Conservation (phyloP, 768 basidiomycete species). For the Amanita jacksonii region DNA sequence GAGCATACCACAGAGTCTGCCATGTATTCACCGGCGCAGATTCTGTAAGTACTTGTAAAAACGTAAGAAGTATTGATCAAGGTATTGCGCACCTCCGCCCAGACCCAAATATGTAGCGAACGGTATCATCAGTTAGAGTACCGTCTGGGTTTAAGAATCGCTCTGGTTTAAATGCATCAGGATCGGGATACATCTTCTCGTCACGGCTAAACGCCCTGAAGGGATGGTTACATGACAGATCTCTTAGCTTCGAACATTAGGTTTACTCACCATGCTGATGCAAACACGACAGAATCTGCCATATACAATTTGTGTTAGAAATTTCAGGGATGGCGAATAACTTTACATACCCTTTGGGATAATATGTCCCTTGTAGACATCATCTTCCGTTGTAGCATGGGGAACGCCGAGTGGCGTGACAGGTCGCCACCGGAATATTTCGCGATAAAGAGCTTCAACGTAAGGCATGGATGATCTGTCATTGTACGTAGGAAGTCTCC, state of each 20-base stretch:
- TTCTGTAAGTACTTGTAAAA: background rate
- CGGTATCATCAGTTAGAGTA: slow-evolving; percentile 6
- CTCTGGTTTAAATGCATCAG: background rate
- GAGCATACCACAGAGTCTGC: slow-evolving; percentile 14
- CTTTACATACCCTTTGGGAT: slow-evolving; percentile 2
- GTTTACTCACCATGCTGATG: background rate
- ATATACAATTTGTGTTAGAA: too few species aligned
- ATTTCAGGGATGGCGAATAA: too few species aligned
- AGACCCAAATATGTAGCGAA: slow-evolving; percentile 21
- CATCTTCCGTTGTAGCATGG: background rate
- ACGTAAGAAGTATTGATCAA: background rate
- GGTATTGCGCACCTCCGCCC: slow-evolving; percentile 19
- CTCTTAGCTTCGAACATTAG: too few species aligned
- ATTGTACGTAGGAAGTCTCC: slow-evolving; percentile 7
- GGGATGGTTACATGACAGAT: too few species aligned
- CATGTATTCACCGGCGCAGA: slow-evolving; percentile 19
- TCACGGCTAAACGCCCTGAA: background rate
- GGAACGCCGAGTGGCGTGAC: background rate
- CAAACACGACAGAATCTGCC: background rate
- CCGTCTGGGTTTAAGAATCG: background rate
- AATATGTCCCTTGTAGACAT: background rate
- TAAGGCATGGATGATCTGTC: slow-evolving; percentile 9
- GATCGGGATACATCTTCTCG: slow-evolving; percentile 12
- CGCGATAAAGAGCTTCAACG: slow-evolving; percentile 6
- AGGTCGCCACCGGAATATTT: slow-evolving; percentile 7